Base-by-base conservation (phyloP, 1,284 basidiomycete species). In the Leccinum pachyderme region DNA sequence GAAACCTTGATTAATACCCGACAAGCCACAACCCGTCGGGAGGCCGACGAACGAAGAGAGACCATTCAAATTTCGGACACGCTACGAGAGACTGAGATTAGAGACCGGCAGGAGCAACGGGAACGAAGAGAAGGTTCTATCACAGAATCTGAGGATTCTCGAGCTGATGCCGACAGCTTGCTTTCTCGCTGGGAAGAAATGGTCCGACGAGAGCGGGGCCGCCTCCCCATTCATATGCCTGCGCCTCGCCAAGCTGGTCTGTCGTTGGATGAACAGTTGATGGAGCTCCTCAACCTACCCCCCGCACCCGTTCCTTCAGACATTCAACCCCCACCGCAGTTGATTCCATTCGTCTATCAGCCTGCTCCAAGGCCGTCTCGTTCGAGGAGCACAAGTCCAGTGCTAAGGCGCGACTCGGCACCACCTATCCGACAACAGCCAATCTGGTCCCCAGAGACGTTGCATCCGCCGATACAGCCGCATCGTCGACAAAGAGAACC, bases 181-280 rank as follows among this genome's bases (percentile, higher is more conserved):
- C 57, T 61, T 7, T 59, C 62, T 46, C 58, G 60, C 32, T 68
- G 64, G 61, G 56, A 52, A 27, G 58, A 61, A 11, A 56, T 70
- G 44, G 4, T 64, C 9, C 50, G 39, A 41, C 63, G 66, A 9
- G 63, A 57, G 7, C 61, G 60, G 6, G 63, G 66, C 2, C 64
- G 64, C 4, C 60, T 68, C 12, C 69, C 72, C 0, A 66, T 80
- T 27, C 72, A 72, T 41, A 71, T 73, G 55, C 81, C 81, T 7
- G 65, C 71, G 1, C 75, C 79, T 4, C 62, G 68, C 13, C 75
- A 69, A 18, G 55, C 76, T 12, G 80, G 78, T 9, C 78, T 75
- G 4, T 79, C 83, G 0, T 72, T 87, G 37, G 79, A 80, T 11
- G 78, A 85, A 53, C 78, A 82, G 54, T 66, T 89, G 7, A 78